Evolutionary conservation across 2,329 filamentous ascomycete genomes (phyloP), one percentile per base, ranked within the genome.

Genomic region (Pseudogymnoascus verrucosus): DNA sequence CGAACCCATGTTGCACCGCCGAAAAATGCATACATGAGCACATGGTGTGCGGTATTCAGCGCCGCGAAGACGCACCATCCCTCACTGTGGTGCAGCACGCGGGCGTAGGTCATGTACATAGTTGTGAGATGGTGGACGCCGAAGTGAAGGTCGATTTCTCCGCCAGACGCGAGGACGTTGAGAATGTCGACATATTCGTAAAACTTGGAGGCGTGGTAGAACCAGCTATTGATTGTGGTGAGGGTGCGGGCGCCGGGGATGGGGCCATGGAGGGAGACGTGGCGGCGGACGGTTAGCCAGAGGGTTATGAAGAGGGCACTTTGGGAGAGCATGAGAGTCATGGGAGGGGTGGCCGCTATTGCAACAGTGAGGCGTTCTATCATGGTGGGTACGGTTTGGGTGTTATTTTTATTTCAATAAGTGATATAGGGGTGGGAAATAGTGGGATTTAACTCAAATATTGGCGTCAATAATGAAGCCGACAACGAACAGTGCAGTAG

Each of bases 171-270:
- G 4, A 71, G 66, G n/a, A 74, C 69, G 61, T 67, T 69, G 34
- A 74, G 67, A 12, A 74, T 69, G 60, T 74, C 72, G 26, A 72
- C 44, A 62, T 73, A 72, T 60, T 74, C 72, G 62, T 73, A 74
- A 42, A 74, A 69, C 62, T 73, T 74, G 54, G 70, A 73, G 7
- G 67, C 62, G 54, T 73, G 71, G 47, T 68, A 74, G 5, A 71
- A 54, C 47, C 47, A 31, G 26, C 47, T 54, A 26, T 54, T 54
- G 8, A 54, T 54, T 19, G 26, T 54, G 4, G 14, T 31, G n/a
- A 54, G n/a, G n/a, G 47, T 31, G 4, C 47, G 26, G 14, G 47
- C 47, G 1, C 47, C 26, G 4, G 47, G 8, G 4, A 54, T 54
- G 8, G 47, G 47, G 26, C 47, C 26, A 10, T 19, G n/a, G 23